These are phyloP conservation scores for Alternaria conjuncta DNA, from an alignment of 2,329 filamentous ascomycete species.

Conservation along the genomic window DNA sequence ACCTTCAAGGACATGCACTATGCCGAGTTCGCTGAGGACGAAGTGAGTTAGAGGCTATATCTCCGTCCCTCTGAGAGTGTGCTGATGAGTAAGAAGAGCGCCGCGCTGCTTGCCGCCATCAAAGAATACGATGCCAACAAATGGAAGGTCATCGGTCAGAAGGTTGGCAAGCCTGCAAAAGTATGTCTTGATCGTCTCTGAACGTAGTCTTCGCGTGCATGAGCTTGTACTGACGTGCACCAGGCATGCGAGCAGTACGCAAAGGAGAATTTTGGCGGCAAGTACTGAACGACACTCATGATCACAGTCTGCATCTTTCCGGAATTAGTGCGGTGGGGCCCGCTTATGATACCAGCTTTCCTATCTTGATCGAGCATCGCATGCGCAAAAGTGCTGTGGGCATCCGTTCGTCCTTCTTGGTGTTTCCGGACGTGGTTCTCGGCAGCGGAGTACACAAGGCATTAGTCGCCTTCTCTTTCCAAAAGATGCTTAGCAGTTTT, in stretches of 20 bases:
- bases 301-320: constrained; percentile 49
- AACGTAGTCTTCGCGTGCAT: constrained; percentile 3
- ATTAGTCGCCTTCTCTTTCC: constrained; percentile 20
- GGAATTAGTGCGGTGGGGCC: constrained; percentile 38
- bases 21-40: constrained; percentile 96
- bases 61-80: constrained; percentile 14
- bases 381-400: constrained; percentile 36
- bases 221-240: constrained; percentile 21
- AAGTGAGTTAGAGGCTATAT: constrained; percentile 63
- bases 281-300: constrained; percentile 49
- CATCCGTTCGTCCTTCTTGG: constrained; percentile 37
- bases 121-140: constrained; percentile 99
- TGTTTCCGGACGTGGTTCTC: constrained; percentile 32
- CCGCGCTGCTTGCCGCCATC: constrained; percentile 86
- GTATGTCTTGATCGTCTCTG: constrained; percentile 53
- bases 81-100: constrained; percentile 62
- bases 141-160: constrained; percentile 96
- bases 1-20: constrained; percentile 91
- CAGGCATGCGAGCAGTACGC: constrained; percentile 91
- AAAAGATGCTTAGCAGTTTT: constrained; percentile 25
- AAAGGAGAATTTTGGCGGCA: constrained; percentile 85
- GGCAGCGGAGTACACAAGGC: constrained; percentile 31
- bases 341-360: constrained; percentile 49
- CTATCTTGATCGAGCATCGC: constrained; percentile 38
- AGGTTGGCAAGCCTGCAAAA: constrained; percentile 98